These are phyloP conservation scores for barley (Hordeum vulgare) DNA, from an alignment of 176 grass and related monocot species.

Conservation along the genomic window DNA sequence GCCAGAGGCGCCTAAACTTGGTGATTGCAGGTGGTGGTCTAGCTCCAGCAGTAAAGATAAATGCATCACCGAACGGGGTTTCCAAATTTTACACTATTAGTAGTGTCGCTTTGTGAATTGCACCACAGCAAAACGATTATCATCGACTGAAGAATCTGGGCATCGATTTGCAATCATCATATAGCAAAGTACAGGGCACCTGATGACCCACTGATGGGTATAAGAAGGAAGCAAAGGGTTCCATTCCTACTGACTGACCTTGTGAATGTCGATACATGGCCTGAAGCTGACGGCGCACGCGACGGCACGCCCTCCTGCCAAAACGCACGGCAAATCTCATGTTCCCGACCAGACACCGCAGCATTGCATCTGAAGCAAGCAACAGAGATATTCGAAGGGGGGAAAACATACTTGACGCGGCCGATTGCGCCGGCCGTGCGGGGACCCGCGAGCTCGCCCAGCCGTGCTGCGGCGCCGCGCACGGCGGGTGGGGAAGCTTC, in stretches of 20 bases:
- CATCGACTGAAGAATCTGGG: neutral
- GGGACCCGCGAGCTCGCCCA: neutral
- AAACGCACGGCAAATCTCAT: constrained; percentile 8
- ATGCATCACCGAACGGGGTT: neutral
- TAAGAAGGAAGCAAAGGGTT: neutral
- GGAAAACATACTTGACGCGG: constrained; percentile 11
- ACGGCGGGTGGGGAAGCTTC: neutral
- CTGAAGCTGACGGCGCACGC: constrained; percentile 49
- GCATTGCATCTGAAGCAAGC: neutral
- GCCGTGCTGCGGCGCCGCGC: neutral
- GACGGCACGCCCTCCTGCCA: constrained; percentile 14
- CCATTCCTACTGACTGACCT: constrained; percentile 46
- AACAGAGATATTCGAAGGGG: neutral
- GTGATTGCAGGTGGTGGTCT: neutral
- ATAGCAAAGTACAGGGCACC: neutral
- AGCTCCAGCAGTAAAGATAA: neutral
- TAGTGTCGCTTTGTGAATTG: neutral
- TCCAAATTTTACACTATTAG: neutral
- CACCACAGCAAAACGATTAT: neutral
- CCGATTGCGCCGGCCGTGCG: neutral
- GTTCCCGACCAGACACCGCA: neutral
- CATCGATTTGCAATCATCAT: constrained; percentile 4
- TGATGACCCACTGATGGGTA: neutral
- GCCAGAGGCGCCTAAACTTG: neutral
- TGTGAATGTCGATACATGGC: constrained; percentile 93